Evolutionary conservation across 2,329 filamentous ascomycete species (phyloP).

Genomic region (Plenodomus lindquistii): DNA sequence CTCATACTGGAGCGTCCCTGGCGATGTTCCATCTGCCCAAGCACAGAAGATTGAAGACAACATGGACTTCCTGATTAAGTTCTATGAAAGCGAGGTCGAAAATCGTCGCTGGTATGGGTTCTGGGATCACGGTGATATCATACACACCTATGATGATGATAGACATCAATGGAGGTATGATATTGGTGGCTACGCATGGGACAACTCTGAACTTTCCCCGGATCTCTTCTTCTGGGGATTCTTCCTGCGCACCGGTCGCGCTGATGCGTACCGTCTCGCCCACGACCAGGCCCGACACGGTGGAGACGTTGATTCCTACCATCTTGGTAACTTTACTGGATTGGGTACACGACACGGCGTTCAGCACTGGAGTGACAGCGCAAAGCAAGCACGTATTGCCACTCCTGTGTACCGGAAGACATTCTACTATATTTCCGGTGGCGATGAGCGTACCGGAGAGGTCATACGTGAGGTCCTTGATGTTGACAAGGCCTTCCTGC

Average conservation of each 20-base stretch:
- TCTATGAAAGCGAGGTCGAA: conserved; percentile 60
- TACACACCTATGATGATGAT: conserved; percentile 64
- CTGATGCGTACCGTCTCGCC: conserved; percentile 62
- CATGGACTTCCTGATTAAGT: conserved; percentile 60
- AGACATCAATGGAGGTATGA: conserved; percentile 67
- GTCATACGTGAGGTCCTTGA: conserved; percentile 57
- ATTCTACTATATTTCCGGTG: conserved; percentile 61
- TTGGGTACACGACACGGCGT: conserved; percentile 66
- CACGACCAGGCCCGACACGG: conserved; percentile 63
- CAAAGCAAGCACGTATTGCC: conserved; percentile 65
- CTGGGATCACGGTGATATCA: conserved; percentile 65
- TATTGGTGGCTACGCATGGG: conserved; percentile 67
- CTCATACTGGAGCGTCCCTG: conserved; percentile 57
- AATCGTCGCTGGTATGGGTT: conserved; percentile 67
- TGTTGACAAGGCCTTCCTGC: conserved; percentile 57
- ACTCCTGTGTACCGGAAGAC: conserved; percentile 61
- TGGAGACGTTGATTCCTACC: conserved; percentile 65
- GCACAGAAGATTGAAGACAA: conserved; percentile 53
- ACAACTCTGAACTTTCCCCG: conserved; percentile 66
- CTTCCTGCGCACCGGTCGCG: conserved; percentile 62
- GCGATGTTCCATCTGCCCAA: conserved; percentile 36
- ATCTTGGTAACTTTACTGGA: conserved; percentile 61
- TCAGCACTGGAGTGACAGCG: conserved; percentile 64
- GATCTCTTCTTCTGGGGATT: conserved; percentile 67
- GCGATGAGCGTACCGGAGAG: conserved; percentile 61